Conservation (phyloP, 176 grass and related monocot genomes). For the Carex littledalei region DNA sequence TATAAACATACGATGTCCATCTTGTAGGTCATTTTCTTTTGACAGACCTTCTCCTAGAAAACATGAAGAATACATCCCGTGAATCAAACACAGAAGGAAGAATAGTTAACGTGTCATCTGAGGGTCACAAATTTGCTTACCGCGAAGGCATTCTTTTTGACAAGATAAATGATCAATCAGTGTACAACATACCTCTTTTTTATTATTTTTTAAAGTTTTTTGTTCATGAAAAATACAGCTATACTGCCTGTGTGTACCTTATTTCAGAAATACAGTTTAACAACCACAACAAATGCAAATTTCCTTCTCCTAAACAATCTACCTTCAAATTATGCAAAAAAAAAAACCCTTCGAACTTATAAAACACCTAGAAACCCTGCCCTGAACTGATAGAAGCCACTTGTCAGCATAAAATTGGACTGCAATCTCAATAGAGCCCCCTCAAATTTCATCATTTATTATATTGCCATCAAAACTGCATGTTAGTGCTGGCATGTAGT, state of each 20-base stretch:
- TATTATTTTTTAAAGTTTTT: background rate
- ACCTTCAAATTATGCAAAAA: background rate
- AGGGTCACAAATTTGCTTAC: constrained; percentile 62
- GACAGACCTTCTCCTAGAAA: constrained; percentile 81
- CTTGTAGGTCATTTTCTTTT: constrained; percentile 88
- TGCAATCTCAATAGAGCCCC: background rate
- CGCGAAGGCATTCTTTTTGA: constrained; percentile 69
- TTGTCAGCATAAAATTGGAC: background rate
- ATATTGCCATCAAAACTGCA: background rate
- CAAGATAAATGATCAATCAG: constrained; percentile 66
- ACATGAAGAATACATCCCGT: constrained; percentile 66
- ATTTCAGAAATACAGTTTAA: background rate
- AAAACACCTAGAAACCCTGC: background rate
- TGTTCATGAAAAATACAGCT: background rate
- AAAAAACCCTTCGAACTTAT: background rate
- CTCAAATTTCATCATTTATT: background rate
- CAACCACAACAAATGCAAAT: background rate
- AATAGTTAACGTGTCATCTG: constrained; percentile 83
- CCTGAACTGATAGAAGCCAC: background rate
- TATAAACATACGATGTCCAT: constrained; percentile 3
- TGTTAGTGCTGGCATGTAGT: background rate
- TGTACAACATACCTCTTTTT: constrained; percentile 32
- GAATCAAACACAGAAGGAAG: constrained; percentile 73
- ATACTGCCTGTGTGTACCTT: background rate
- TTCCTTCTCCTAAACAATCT: background rate